Conservation (phyloP, 345 rosid genomes). For the Sisymbrium irio region DNA sequence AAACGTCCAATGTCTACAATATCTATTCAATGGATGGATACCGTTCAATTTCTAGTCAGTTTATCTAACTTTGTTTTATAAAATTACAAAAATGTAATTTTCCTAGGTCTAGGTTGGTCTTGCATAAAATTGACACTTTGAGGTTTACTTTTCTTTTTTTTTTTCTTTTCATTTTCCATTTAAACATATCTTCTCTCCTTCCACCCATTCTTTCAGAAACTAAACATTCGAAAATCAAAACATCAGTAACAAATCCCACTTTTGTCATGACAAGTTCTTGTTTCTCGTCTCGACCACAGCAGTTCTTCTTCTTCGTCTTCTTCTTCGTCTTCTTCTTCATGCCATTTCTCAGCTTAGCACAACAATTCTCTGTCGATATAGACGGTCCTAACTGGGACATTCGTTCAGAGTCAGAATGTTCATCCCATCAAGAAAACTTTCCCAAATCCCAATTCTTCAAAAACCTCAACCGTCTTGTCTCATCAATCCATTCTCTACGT, state of each 20-base stretch:
- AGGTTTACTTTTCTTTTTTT: background rate
- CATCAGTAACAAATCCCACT: background rate
- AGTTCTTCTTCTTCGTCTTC: slow-evolving; percentile 6
- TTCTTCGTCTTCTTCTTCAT: background rate
- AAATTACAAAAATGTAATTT: too few relatives aligned
- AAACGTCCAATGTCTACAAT: background rate
- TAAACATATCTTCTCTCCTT: background rate
- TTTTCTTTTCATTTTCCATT: background rate
- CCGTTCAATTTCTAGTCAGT: background rate
- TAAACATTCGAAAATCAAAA: background rate
- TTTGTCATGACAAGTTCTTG: background rate
- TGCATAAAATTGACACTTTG: background rate
- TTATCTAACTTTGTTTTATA: too few relatives aligned
- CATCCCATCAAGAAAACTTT: background rate
- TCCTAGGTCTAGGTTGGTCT: background rate
- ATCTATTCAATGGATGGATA: background rate
- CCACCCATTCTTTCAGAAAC: background rate
- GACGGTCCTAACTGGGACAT: slow-evolving; percentile 2
- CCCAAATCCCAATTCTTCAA: background rate
- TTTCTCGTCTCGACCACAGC: background rate
- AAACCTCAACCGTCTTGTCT: slow-evolving; percentile 1
- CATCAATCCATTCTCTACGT: background rate
- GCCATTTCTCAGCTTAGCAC: slow-evolving; percentile 1
- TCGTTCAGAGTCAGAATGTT: background rate
- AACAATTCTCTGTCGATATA: background rate